These are phyloP conservation scores for Metarhizium album DNA, from an alignment of 2,329 filamentous ascomycete species.

Conservation along the genomic window DNA sequence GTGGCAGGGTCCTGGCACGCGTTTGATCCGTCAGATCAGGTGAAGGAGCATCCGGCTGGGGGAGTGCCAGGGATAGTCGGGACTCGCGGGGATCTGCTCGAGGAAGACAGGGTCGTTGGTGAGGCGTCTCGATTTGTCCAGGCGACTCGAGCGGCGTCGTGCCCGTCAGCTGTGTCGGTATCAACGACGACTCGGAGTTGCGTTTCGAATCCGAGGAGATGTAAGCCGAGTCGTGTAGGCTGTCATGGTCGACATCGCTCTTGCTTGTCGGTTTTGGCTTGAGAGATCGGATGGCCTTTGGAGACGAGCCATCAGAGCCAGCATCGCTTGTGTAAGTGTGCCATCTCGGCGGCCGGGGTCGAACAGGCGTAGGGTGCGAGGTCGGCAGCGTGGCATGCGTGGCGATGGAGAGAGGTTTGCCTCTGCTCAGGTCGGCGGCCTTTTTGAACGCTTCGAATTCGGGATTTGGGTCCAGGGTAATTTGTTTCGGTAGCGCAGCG, in stretches of 20 bases:
- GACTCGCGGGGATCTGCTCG: slow-evolving; percentile 40
- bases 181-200: slow-evolving; percentile 37
- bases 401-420: slow-evolving; percentile 34
- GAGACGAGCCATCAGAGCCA: slow-evolving; percentile 23
- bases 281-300: slow-evolving; percentile 12
- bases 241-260: slow-evolving; percentile 37
- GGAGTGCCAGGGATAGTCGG: slow-evolving; percentile 42
- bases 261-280: slow-evolving; percentile 15
- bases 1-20: slow-evolving; percentile 42
- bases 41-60: slow-evolving; percentile 30
- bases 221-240: slow-evolving; percentile 41
- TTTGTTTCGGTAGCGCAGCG: slow-evolving; percentile 54
- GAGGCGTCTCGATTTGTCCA: slow-evolving; percentile 18
- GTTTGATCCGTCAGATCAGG: slow-evolving; percentile 13
- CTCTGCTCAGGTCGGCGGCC: slow-evolving; percentile 56
- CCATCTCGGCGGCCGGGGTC: slow-evolving; percentile 35
- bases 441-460: slow-evolving; percentile 73
- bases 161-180: slow-evolving; percentile 27
- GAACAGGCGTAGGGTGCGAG: slow-evolving; percentile 19
- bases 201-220: slow-evolving; percentile 43
- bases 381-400: slow-evolving; percentile 32
- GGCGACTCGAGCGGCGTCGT: slow-evolving; percentile 33
- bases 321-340: slow-evolving; percentile 37
- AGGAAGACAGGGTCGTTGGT: slow-evolving; percentile 22
- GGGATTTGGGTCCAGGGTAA: slow-evolving; percentile 64